Base-by-base conservation (phyloP, 2,329 filamentous ascomycete species). In the Alternaria triticimaculans region DNA sequence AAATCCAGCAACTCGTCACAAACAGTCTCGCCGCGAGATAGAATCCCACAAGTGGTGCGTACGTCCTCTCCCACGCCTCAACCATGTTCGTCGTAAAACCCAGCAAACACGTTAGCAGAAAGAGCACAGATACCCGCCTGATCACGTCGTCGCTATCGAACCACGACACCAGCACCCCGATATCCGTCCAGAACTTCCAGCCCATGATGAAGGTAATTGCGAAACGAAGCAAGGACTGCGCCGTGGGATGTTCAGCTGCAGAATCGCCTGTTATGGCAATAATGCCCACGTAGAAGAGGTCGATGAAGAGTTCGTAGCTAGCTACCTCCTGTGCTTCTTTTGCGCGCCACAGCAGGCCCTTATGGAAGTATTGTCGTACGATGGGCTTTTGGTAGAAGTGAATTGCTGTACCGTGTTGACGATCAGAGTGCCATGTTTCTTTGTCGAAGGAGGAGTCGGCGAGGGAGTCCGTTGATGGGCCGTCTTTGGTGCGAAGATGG, bases 311-410 rank as follows among this genome's bases (percentile, higher is more conserved):
- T 74, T 90, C 89, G 70, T 89, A 90, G 15, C 83, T 85, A 67
- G 87, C 87, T 6, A 90, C 87, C 75, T 89, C 84, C n/a, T 88
- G 87, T 20, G 82, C 80, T 55, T 86, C 84, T 8, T 83, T 84
- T 2, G 87, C 85, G 54, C 89, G 82, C 88, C 88, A 90, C 8
- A 91, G 77, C 12, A 90, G 81, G 0, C 88, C 88, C 62, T 87
- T 87, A 73, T 90, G 88, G 70, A 90, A 90, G 78, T 90, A 90
- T 78, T 90, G 89, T 62, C 88, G 83, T 4, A 90, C 82, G 7
- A 87, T 84, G 0, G 89, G 88, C 65, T 83, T 84, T 73, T 87
- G 87, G 73, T 87, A 88, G 62, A 90, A 78, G 72, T 85, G 86
- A 71, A 89, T 83, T 1, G 84, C 82, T 51, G 72, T 77, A 59